Conservation (phyloP, 2,329 filamentous ascomycete genomes). For the Arthroderma sp. region DNA sequence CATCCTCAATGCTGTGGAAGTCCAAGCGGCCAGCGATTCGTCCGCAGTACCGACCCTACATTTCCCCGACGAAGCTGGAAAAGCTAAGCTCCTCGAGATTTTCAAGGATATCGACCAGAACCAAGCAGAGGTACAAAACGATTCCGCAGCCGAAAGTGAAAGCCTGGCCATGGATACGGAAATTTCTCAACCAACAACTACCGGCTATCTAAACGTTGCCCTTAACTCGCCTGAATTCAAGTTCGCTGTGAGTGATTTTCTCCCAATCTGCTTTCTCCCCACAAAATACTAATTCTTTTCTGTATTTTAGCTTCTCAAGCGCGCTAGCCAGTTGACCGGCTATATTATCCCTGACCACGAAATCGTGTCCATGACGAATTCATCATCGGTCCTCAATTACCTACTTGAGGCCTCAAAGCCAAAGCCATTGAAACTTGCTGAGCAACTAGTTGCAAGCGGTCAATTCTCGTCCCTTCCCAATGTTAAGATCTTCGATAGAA, state of each 20-base stretch:
- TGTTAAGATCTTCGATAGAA: slow-evolving; percentile 51
- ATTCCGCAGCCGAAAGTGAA: slow-evolving; percentile 1
- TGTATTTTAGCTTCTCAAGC: slow-evolving; percentile 43
- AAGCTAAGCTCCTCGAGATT: slow-evolving; percentile 22
- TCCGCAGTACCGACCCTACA: slow-evolving; percentile 13
- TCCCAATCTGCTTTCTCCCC: neutral
- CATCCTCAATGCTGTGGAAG: slow-evolving; percentile 21
- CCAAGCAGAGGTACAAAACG: slow-evolving; percentile 1
- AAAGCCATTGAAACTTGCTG: slow-evolving; percentile 45
- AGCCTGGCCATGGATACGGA: neutral
- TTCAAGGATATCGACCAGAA: slow-evolving; percentile 19
- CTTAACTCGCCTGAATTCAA: slow-evolving; percentile 49
- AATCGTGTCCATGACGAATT: slow-evolving; percentile 44
- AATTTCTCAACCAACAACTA: slow-evolving; percentile 19
- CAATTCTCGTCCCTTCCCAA: slow-evolving; percentile 49
- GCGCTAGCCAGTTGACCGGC: slow-evolving; percentile 68
- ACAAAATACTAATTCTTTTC: neutral
- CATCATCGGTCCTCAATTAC: slow-evolving; percentile 42
- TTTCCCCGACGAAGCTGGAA: slow-evolving; percentile 20
- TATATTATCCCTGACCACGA: slow-evolving; percentile 58
- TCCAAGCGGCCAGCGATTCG: slow-evolving; percentile 14
- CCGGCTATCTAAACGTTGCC: slow-evolving; percentile 45
- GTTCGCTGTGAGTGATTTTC: slow-evolving; percentile 52
- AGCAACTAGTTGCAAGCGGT: slow-evolving; percentile 39
- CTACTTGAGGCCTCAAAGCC: slow-evolving; percentile 26